Base-by-base conservation (phyloP, 768 basidiomycete genomes). In the Nevesoporus exiguus region DNA sequence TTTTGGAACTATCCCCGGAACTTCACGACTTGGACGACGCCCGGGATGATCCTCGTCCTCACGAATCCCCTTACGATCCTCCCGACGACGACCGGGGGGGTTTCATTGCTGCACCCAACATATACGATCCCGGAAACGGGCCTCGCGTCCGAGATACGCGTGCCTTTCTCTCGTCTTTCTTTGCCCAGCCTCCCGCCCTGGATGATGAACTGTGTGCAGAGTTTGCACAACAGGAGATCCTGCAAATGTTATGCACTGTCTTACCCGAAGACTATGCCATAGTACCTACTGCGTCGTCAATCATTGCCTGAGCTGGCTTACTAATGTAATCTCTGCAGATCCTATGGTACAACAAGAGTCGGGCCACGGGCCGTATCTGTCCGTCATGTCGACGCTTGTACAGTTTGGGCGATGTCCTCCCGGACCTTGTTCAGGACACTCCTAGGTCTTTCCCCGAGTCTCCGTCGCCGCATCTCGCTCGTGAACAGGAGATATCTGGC, bases 341-440 rank as follows among this genome's bases (percentile, higher is more conserved):
- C 10, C 61, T 91, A 13, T 92, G 89, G 89, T 91, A 92, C 63
- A 93, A 93, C 74, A 90, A 90, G 71, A 90, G 86, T 64, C 80
- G 90, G 3, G 68, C 77, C 6, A 78, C 75, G 10, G 80, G 83
- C 50, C 82, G 90, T 25, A 78, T 92, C 48, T 93, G 90, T 61
- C 90, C 90, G 3, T 80, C 87, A 0, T 93, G 90, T 63, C 81
- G 83, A 66, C 73, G 90, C 15, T 68, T 90, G 29, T 93, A 90
- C 64, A 75, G 73, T 6, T 69, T 91, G 0, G 88, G 88, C 1
- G 90, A 93, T 47, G 66, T 74, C 1, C 74, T 90, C 1, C 77
- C 79, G 3, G 78, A 82, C 24, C 77, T 78, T 22, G 55, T 75
- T 17, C 68, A 57, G 56, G 65, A 72, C 11, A 58, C 56, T 6